phyloP scores from a whole-genome alignment of 208 protist genomes.

The Trypanosoma platydactyli region DNA sequence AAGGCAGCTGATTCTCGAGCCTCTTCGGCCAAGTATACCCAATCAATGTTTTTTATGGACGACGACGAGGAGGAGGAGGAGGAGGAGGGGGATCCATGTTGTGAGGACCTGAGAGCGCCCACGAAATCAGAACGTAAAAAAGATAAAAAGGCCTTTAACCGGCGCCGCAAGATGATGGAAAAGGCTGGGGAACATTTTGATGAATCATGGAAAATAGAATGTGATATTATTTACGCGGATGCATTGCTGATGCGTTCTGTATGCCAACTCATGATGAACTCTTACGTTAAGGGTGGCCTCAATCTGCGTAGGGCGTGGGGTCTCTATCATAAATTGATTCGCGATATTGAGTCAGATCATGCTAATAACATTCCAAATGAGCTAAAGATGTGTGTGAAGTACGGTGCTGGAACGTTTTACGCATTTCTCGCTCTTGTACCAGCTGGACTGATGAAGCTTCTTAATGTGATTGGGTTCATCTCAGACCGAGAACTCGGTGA shows the following conservation, averaged over 20 bases:
- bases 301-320: conserved; percentile 91
- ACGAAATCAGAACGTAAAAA: conserved; percentile 30
- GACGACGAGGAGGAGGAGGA: conserved; percentile 38
- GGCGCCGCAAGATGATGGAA: conserved; percentile 46
- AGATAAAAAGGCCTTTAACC: conserved; percentile 71
- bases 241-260: conserved; percentile 81
- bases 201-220: conserved; percentile 87
- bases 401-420: conserved; percentile 87
- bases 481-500: conserved; percentile 90
- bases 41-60: conserved; percentile 61
- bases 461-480: conserved; percentile 90
- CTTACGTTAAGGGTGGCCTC: conserved; percentile 86
- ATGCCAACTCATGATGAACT: conserved; percentile 90
- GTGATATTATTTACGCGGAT: conserved; percentile 90
- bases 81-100: too few relatives aligned
- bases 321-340: conserved; percentile 72
- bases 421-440: conserved; percentile 87
- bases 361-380: conserved; percentile 74
- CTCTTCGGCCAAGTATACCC: conserved; percentile 66
- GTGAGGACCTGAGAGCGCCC: conserved; percentile 18
- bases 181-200: conserved; percentile 59
- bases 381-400: conserved; percentile 89
- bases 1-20: conserved; percentile 77
- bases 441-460: conserved; percentile 86
- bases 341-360: conserved; percentile 71